These are phyloP conservation scores for Cytospora paraplurivora DNA, from an alignment of 2,329 filamentous ascomycete species.

Conservation along the genomic window DNA sequence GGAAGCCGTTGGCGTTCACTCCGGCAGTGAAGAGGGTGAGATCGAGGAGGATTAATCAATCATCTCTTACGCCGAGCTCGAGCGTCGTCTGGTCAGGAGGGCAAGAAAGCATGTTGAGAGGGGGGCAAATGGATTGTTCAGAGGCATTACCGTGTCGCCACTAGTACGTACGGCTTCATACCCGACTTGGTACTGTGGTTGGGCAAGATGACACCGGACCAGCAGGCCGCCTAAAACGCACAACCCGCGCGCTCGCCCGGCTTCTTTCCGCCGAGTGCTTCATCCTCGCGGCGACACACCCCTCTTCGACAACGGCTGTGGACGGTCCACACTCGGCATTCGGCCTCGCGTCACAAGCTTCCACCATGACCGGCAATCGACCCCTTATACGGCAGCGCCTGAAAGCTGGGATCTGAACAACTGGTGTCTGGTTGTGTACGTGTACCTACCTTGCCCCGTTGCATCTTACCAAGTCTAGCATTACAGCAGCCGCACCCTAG, in stretches of 20 bases:
- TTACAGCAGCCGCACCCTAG: not conserved
- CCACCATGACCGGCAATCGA: not conserved
- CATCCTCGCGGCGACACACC: not conserved
- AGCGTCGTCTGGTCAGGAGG: slow-evolving; percentile 26
- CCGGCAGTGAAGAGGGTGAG: slow-evolving; percentile 95
- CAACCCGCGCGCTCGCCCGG: slow-evolving; percentile 8
- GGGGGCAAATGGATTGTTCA: not conserved
- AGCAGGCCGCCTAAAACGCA: slow-evolving; percentile 24
- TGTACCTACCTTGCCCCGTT: slow-evolving; percentile 23
- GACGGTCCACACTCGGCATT: not conserved
- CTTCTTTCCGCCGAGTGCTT: not conserved
- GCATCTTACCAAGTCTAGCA: slow-evolving; percentile 19
- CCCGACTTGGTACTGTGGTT: slow-evolving; percentile 28
- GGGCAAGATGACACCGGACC: slow-evolving; percentile 30
- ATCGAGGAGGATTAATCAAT: slow-evolving; percentile 75
- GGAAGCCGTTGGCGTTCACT: slow-evolving; percentile 68
- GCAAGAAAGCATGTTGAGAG: not conserved
- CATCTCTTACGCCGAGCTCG: slow-evolving; percentile 29
- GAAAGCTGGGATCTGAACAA: slow-evolving; percentile 10
- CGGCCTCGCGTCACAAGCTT: not conserved
- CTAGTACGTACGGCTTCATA: slow-evolving; percentile 28
- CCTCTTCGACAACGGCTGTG: not conserved
- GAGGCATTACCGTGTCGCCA: slow-evolving; percentile 27
- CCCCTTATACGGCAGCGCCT: not conserved
- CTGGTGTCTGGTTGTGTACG: slow-evolving; percentile 27